Conservation (phyloP, 768 basidiomycete genomes). For the Leccinum subgranulosum region DNA sequence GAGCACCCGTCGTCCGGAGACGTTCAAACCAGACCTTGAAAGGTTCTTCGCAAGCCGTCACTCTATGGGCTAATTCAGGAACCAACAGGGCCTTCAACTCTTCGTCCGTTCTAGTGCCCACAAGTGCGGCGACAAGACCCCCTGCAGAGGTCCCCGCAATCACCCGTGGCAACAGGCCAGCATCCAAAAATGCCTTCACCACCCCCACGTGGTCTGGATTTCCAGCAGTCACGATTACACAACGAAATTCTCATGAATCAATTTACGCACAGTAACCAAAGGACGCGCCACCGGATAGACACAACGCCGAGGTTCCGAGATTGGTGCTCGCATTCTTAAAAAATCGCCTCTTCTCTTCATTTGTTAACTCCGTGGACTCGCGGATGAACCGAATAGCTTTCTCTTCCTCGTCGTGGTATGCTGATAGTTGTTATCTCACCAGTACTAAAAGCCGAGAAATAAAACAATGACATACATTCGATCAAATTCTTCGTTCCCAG, state of each 20-base stretch:
- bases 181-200: conserved; percentile 87
- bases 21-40: conserved; percentile 67
- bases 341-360: conserved; percentile 89
- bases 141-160: conserved; percentile 95
- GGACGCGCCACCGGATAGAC: conserved; percentile 92
- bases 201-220: conserved; percentile 81
- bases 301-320: conserved; percentile 87
- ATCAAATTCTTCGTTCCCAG: conserved; percentile 88
- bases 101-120: conserved; percentile 84
- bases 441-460: neutral
- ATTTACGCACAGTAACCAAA: conserved; percentile 82
- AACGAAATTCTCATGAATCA: neutral
- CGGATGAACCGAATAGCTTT: conserved; percentile 73
- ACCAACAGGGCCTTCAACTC: conserved; percentile 77
- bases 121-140: conserved; percentile 70
- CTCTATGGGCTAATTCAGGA: conserved; percentile 79
- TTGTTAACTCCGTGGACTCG: conserved; percentile 63
- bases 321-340: conserved; percentile 89
- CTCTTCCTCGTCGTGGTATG: conserved; percentile 79
- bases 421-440: conserved; percentile 37
- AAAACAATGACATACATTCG: conserved; percentile 53
- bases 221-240: neutral
- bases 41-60: conserved; percentile 81
- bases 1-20: conserved; percentile 84
- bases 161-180: conserved; percentile 82